phyloP scores from a whole-genome alignment of 2,329 filamentous ascomycete genomes.

The Fusarium sp. region DNA sequence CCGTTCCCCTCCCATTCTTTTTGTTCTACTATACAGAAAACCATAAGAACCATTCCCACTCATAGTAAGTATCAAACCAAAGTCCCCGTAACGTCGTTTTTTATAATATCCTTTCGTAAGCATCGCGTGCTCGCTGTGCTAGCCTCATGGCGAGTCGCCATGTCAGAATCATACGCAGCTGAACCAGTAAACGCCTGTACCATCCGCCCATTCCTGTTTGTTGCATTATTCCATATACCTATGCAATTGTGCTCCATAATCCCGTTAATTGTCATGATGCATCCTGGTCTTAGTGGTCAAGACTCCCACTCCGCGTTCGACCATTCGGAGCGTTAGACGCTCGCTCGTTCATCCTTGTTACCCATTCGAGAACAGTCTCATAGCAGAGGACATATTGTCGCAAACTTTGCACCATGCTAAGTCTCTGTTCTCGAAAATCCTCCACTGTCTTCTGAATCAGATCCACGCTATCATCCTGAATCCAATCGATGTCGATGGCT shows the following conservation, averaged over 20 bases:
- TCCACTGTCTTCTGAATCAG: slow-evolving; percentile 90
- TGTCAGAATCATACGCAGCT: slow-evolving; percentile 25
- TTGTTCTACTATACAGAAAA: slow-evolving; percentile 48
- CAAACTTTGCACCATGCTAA: slow-evolving; percentile 97
- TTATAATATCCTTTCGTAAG: slow-evolving; percentile 38
- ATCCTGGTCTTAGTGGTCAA: slow-evolving; percentile 40
- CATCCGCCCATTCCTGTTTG: slow-evolving; percentile 22
- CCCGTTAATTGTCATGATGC: slow-evolving; percentile 37
- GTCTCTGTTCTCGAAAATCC: slow-evolving; percentile 87
- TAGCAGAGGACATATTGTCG: slow-evolving; percentile 97
- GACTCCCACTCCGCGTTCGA: slow-evolving; percentile 53
- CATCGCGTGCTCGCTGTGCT: slow-evolving; percentile 37
- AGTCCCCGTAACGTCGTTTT: slow-evolving; percentile 27
- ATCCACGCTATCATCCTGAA: slow-evolving; percentile 80
- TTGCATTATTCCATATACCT: slow-evolving; percentile 34
- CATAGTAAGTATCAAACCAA: slow-evolving; percentile 30
- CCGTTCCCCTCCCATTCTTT: slow-evolving; percentile 12
- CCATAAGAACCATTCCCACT: slow-evolving; percentile 19
- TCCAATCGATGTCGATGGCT: slow-evolving; percentile 71
- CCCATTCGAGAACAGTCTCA: slow-evolving; percentile 93
- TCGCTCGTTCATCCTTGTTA: slow-evolving; percentile 66
- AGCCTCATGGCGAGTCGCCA: slow-evolving; percentile 10
- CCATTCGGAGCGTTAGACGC: slow-evolving; percentile 36
- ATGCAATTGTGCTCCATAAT: slow-evolving; percentile 42
- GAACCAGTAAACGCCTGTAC: slow-evolving; percentile 42